Percentiles rank a stretch among this genome's conserved stretches.
Evolutionary conservation across 805 yeast species (phyloP).

Genomic region (Metschnikowia vanudenii): DNA sequence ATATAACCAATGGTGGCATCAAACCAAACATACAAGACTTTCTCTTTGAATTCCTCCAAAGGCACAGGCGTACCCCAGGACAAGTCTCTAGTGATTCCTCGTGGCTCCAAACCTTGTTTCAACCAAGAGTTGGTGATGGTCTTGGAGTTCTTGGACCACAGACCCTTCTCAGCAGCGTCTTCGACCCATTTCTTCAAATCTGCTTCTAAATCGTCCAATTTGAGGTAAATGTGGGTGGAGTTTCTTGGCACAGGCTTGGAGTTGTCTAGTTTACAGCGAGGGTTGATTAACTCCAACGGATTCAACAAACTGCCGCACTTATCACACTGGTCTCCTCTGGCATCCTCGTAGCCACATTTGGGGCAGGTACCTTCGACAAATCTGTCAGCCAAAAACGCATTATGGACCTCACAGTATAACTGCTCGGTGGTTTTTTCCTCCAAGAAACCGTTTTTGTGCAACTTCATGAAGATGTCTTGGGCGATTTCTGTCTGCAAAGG

Average conservation of each 20-base stretch:
- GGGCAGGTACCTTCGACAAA: conserved; percentile 98
- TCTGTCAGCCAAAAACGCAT: conserved; percentile 92
- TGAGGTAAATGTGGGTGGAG: conserved; percentile 82
- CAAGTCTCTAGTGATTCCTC: conserved; percentile 96
- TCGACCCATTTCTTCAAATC: conserved; percentile 70
- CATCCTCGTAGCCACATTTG: conserved; percentile 90
- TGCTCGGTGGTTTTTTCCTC: conserved; percentile 89
- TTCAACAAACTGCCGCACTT: conserved; percentile 87
- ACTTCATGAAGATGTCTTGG: conserved; percentile 82
- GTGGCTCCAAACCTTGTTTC: conserved; percentile 86
- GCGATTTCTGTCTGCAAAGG: conserved; percentile 89
- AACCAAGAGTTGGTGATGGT: conserved; percentile 92
- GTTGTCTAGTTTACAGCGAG: conserved; percentile 91
- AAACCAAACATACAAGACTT: conserved; percentile 97
- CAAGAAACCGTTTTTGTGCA: conserved; percentile 72
- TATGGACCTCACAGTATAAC: conserved; percentile 85
- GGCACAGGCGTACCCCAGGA: conserved; percentile 99
- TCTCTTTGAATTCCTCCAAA: conserved; percentile 75
- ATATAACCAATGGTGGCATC: conserved; percentile 98
- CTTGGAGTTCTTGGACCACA: conserved; percentile 89
- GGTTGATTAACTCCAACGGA: conserved; percentile 90
- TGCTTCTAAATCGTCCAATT: conserved; percentile 80
- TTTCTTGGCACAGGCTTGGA: conserved; percentile 76
- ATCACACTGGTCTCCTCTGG: conserved; percentile 99
- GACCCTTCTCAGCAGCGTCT: conserved; percentile 65